Evolutionary conservation across 768 basidiomycete species (phyloP).

Genomic region (Amanita brunnescens): DNA sequence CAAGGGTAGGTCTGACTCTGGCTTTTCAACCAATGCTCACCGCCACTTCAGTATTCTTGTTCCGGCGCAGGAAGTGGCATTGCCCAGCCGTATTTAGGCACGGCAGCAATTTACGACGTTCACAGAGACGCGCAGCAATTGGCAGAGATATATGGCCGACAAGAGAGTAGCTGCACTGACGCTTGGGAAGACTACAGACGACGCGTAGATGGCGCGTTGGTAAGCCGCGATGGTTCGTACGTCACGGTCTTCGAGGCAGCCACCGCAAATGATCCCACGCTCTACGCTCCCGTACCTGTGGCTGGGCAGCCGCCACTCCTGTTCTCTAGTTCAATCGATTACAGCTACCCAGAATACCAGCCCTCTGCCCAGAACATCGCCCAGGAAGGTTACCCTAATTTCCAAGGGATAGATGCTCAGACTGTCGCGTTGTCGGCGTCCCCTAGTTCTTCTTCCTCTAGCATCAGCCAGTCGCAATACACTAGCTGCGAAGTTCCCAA

Average conservation of each 20-base stretch:
- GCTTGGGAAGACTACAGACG: background rate
- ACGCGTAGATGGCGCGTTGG: background rate
- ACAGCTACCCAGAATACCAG: background rate
- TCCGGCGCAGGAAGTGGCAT: background rate
- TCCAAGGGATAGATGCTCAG: background rate
- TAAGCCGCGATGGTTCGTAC: background rate
- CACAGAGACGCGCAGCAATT: background rate
- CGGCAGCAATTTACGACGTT: background rate
- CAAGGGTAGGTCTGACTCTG: background rate
- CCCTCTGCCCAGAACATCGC: background rate
- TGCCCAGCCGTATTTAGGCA: background rate
- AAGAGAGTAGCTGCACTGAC: background rate
- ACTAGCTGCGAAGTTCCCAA: conserved; percentile 5
- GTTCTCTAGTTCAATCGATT: conserved; percentile 1
- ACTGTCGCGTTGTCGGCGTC: background rate
- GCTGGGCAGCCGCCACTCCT: background rate
- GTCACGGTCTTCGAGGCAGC: background rate
- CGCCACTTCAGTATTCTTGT: background rate
- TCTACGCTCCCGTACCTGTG: conserved; percentile 3
- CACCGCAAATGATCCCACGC: background rate
- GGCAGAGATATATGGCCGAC: background rate
- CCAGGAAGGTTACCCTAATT: background rate
- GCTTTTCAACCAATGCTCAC: background rate
- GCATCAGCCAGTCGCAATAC: background rate
- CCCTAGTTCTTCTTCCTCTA: background rate